Evolutionary conservation across 192 early-diverging fungal species (phyloP), one percentile per base, ranked within the genome.

Genomic region (Gryganskiella cystojenkinii): DNA sequence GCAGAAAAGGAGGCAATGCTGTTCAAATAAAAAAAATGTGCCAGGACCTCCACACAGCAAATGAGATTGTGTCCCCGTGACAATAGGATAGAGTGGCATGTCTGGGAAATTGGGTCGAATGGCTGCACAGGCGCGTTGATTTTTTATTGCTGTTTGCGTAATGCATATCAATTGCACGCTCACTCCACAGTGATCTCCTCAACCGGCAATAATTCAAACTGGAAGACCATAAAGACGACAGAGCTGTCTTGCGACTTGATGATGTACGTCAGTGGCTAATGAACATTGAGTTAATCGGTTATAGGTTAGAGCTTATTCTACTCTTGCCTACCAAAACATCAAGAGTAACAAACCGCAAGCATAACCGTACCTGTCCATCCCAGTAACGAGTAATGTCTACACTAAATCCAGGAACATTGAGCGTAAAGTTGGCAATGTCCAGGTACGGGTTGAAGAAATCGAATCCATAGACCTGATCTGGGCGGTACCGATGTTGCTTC

Each of bases 231-330:
- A 64, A 94, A 95, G 15, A 84, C 80, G 0, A 82, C 67, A 17
- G 85, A 82, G 31, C 84, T 84, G 31, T 88, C 83, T 40, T 82
- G 64, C 19, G 87, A 81, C 71, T 95, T 95, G 67, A 88, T 84
- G 20, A 95, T 82, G 56, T 91, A 86, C 9, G 90, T 87, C 58
- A 94, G 68, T 43, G 94, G 94, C 83, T 95, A 86, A 34, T 43
- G 59, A 40, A 40, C 37, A 60, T 87, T 76, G 70, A 86, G 15
- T 14, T 11, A 15, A 46, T 6, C 5, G 25, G n/a, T 27, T 44
- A n/a, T 28, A 14, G 22, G 3, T 22, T 56, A 13, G n/a, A 5
- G 15, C 56, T 40, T 49, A 31, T 25, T 15, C 19, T 50, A 24
- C 42, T 31, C 56, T 7, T 11, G 22, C 46, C n/a, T n/a, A n/a